Conservation (phyloP, 768 basidiomycete species). For the Chiua virens region DNA sequence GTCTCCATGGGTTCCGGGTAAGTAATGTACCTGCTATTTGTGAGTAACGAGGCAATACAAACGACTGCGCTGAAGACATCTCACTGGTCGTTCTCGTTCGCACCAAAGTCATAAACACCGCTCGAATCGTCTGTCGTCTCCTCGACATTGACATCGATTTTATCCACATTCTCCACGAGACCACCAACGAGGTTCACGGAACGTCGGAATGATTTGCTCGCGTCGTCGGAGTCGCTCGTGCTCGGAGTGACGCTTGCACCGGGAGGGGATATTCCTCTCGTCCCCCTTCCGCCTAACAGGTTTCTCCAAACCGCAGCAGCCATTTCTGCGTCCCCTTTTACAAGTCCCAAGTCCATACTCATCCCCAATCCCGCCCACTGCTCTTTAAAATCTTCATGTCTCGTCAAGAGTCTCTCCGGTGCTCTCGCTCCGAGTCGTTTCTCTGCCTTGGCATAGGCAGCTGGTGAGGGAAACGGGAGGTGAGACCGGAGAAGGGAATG, state of each 20-base stretch:
- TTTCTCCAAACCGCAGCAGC: conserved; percentile 92
- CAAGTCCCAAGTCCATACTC: conserved; percentile 75
- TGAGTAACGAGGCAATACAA: neutral
- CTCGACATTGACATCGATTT: conserved; percentile 58
- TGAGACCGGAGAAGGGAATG: conserved; percentile 25
- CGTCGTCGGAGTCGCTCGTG: conserved; percentile 7
- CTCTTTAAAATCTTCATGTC: conserved; percentile 88
- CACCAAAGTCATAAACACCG: conserved; percentile 70
- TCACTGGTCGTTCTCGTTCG: conserved; percentile 43
- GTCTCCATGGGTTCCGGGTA: conserved; percentile 76
- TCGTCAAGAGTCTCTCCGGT: conserved; percentile 76
- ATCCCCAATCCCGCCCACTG: conserved; percentile 86
- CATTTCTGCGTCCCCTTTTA: conserved; percentile 76
- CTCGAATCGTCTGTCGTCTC: conserved; percentile 64
- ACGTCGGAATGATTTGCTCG: conserved; percentile 48
- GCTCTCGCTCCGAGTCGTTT: conserved; percentile 49
- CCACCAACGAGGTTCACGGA: conserved; percentile 70
- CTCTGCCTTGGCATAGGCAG: conserved; percentile 28
- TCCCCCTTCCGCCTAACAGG: conserved; percentile 81
- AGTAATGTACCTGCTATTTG: conserved; percentile 59
- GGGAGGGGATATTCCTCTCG: conserved; percentile 57
- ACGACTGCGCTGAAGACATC: neutral
- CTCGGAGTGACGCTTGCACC: conserved; percentile 1
- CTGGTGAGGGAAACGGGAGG: conserved; percentile 24
- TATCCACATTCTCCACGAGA: no score